Conservation (phyloP, 371 early-diverging fungal species). For the Mycotypha africana region DNA sequence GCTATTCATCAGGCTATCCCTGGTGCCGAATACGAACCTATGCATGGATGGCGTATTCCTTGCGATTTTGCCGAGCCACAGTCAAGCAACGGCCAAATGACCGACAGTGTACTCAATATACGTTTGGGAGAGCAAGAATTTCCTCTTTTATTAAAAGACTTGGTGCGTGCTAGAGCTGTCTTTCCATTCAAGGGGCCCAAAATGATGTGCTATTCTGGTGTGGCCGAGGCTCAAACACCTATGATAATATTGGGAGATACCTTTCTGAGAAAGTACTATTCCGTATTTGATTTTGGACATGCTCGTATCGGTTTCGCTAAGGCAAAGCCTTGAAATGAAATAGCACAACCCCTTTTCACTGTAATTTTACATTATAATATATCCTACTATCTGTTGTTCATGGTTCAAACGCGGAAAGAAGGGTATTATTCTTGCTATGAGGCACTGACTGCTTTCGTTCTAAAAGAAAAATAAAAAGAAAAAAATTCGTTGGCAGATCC, state of each 20-base stretch:
- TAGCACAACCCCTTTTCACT: not conserved
- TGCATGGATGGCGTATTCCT: slow-evolving; percentile 46
- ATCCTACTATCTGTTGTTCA: too few species aligned
- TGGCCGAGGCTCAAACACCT: slow-evolving; percentile 22
- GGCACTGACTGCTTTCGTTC: too few species aligned
- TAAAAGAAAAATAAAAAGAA: too few species aligned
- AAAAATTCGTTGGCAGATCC: too few species aligned
- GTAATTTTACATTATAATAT: too few species aligned
- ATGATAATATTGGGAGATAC: slow-evolving; percentile 32
- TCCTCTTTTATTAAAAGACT: slow-evolving; percentile 10
- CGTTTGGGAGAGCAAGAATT: slow-evolving; percentile 20
- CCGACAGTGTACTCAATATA: slow-evolving; percentile 10
- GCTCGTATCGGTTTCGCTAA: slow-evolving; percentile 28
- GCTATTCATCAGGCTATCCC: slow-evolving; percentile 41
- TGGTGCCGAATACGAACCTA: slow-evolving; percentile 29
- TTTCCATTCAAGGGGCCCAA: not conserved
- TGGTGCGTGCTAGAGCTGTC: slow-evolving; percentile 26
- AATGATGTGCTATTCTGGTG: slow-evolving; percentile 30
- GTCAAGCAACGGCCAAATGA: too few species aligned
- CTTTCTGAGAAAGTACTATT: slow-evolving; percentile 30
- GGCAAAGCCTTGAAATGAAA: slow-evolving; percentile 5
- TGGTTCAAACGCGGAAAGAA: too few species aligned
- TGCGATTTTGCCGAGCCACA: slow-evolving; percentile 16
- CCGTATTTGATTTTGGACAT: slow-evolving; percentile 33
- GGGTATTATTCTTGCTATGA: too few species aligned